Evolutionary conservation across 2,329 filamentous ascomycete genomes (phyloP), one percentile per base, ranked within the genome.

Genomic region (Beauveria bassiana): DNA sequence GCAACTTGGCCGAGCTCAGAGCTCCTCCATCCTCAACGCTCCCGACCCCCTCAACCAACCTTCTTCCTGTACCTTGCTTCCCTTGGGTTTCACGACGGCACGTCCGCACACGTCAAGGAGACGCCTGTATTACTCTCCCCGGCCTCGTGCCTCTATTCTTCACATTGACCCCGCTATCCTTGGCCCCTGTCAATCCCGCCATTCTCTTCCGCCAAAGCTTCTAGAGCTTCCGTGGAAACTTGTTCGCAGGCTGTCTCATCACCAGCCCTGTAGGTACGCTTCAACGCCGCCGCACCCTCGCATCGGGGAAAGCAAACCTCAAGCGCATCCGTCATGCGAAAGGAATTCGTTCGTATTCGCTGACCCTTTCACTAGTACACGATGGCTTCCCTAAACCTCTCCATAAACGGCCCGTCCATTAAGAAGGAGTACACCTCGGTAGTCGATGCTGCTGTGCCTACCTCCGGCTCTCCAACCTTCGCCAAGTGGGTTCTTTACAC

Each of bases 401-500:
- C 90, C 65, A 85, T 84, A 72, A 90, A 92, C 73, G 89, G 89
- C 14, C 86, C 88, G 65, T 91, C 86, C 63, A 97, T 98, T 69
- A 90, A 89, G 78, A 91, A 87, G 78, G 91, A 88, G 81, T 91
- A 86, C 72, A 79, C 80, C 68, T 79, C 78, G 56, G 82, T 86
- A 64, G 74, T 86, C 68, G 84, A 82, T 68, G 79, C 78, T 64
- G 73, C 78, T 53, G 72, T 78, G 57, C 73, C 77, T 28, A 76
- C 80, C 40, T 79, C 81, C 42, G 81, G 80, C 71, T 96, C 93
- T 53, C 83, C 90, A 45, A 96, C 92, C 53, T 90, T 90, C 71
- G 92, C 85, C 65, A 90, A 93, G 79, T 99, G 95, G 95, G 93
- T 91, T 22, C 80, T 99, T 64, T 96, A 96, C 78, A 90, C 90